Base-by-base conservation (phyloP, 192 early-diverging fungal species). In the Backusella westeae region DNA sequence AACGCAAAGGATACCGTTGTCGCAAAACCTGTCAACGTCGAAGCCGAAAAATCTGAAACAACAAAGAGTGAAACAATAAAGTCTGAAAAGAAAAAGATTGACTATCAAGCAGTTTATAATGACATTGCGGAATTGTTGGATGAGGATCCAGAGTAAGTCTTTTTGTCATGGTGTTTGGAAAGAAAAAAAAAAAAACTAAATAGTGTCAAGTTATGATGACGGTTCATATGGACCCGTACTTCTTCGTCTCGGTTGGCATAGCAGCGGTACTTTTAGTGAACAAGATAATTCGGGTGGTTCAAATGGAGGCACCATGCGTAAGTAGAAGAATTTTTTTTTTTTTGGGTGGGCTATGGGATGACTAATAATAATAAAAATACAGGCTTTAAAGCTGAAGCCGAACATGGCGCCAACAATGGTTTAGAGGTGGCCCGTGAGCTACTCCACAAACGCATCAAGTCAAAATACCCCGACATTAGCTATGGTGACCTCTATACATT, bases 401-500 rank as follows among this genome's bases (percentile, higher is more conserved):
- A 76, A 52, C 91, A 95, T 78, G 89, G 83, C 59, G 95, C 94
- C 80, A 96, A 95, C 75, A 84, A 85, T 72, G 94, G 93, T 23
- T 87, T 96, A 39, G 88, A 89, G 21, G 83, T 86, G 72, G 95
- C 93, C 35, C 89, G 92, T 68, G 85, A 85, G 59, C 85, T 90
- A 75, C 88, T 96, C 56, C 34, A 69, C 3, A 88, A 91, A 81
- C 81, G 85, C 14, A 84, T 96, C 82, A 96, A 96, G 87, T 75
- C 87, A 66, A 91, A 94, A 85, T 90, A 94, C 88, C 90, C 90
- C n/a, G 78, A 88, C 71, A 90, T 96, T 63, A 91, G 93, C 7
- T 96, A 94, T 82, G 93, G 89, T 78, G 94, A 96, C 80, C 85
- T 96, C 80, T 95, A 91, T 83, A 92, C 90, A 71, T 84, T 96